phyloP scores from a whole-genome alignment of 129 eudicot species.

The Ambrosia artemisiifolia region DNA sequence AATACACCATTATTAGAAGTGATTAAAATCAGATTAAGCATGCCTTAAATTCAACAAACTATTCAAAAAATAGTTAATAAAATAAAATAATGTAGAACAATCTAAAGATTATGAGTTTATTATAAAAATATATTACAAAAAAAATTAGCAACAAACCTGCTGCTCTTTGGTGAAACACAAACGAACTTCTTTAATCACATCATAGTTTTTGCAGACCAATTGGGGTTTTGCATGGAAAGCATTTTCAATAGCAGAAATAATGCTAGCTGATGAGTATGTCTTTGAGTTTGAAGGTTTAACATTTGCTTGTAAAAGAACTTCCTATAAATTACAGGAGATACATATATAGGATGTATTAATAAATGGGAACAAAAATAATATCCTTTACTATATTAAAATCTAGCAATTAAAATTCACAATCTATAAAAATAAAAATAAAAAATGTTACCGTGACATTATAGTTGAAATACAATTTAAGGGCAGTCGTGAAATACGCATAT shows the following conservation, averaged over 20 bases:
- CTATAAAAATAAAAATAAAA: too few species aligned
- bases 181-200: conserved; percentile 58
- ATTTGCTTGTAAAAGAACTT: conserved; percentile 58
- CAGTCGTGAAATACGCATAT: conserved; percentile 53
- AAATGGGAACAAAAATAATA: neutral
- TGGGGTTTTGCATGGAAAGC: conserved; percentile 81
- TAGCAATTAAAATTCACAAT: neutral
- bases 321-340: conserved; percentile 34
- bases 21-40: neutral
- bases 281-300: conserved; percentile 68
- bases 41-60: neutral
- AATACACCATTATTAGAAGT: neutral
- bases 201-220: conserved; percentile 58
- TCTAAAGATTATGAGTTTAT: neutral
- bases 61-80: neutral
- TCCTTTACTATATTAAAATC: neutral
- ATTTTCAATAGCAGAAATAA: conserved; percentile 72
- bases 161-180: conserved; percentile 77
- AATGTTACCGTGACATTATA: conserved; percentile 79
- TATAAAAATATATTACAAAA: neutral
- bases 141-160: conserved; percentile 41
- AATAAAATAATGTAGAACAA: too few species aligned
- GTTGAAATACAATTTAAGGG: conserved; percentile 66
- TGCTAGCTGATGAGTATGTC: conserved; percentile 71
- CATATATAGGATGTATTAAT: neutral